Percentiles rank a stretch among this genome's conserved stretches.
Evolutionary conservation across 352 stramenopile species (phyloP).

Genomic region (Pythium biforme): DNA sequence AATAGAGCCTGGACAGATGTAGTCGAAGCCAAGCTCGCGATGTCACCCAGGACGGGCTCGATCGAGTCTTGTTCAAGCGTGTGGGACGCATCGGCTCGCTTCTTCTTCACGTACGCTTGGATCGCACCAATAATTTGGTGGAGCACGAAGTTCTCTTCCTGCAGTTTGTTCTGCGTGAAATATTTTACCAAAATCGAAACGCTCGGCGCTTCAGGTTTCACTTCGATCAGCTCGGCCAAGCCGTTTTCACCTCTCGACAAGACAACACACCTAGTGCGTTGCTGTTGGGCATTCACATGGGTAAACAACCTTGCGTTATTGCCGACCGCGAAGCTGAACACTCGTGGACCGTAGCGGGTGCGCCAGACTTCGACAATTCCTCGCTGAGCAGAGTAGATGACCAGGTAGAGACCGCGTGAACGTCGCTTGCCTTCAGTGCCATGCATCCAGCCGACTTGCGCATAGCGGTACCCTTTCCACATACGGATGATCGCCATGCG

Average conservation of each 20-base stretch:
- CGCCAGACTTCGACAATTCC: slow-evolving; percentile 85
- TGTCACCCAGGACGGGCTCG: slow-evolving; percentile 59
- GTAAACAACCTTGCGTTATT: slow-evolving; percentile 69
- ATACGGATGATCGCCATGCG: slow-evolving; percentile 83
- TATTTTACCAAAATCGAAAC: slow-evolving; percentile 76
- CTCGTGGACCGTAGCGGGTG: slow-evolving; percentile 64
- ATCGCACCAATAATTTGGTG: slow-evolving; percentile 76
- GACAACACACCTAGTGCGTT: slow-evolving; percentile 53
- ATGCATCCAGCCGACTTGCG: slow-evolving; percentile 82
- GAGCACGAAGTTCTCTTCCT: slow-evolving; percentile 85
- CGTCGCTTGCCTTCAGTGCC: slow-evolving; percentile 48
- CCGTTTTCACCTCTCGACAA: slow-evolving; percentile 33
- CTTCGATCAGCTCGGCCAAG: slow-evolving; percentile 53
- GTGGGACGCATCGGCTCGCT: slow-evolving; percentile 32
- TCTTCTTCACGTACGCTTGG: slow-evolving; percentile 74
- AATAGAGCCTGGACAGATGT: slow-evolving; percentile 72
- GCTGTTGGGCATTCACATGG: slow-evolving; percentile 34
- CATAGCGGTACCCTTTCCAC: slow-evolving; percentile 88
- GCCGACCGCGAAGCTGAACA: slow-evolving; percentile 74
- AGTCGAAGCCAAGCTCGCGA: slow-evolving; percentile 55
- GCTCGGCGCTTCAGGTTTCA: slow-evolving; percentile 56
- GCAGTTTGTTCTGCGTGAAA: slow-evolving; percentile 82
- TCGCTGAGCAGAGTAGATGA: slow-evolving; percentile 83
- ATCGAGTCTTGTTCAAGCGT: slow-evolving; percentile 54
- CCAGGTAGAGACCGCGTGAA: slow-evolving; percentile 64